Evolutionary conservation across 371 early-diverging fungal species (phyloP).

Genomic region (Saksenaea oblongispora): DNA sequence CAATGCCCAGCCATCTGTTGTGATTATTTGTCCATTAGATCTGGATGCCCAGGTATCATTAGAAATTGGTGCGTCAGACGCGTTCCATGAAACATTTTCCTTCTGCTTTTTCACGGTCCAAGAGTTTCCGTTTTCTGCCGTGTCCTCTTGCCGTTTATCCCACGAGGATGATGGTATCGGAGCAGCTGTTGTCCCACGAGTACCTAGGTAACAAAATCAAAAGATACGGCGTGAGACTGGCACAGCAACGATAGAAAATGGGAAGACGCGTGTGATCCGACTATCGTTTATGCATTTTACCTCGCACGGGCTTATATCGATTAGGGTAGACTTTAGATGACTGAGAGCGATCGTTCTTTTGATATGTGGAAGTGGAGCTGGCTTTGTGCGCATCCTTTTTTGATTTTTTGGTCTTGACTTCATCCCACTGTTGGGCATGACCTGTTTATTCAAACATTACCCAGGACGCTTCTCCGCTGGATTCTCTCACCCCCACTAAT

Average conservation of each 20-base stretch:
- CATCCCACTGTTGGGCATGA: conserved; percentile 10
- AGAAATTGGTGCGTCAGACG: background rate
- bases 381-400: conserved; percentile 24
- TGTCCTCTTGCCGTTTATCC: background rate
- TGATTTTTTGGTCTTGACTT: conserved; percentile 43
- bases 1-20: background rate
- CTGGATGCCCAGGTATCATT: background rate
- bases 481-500: conserved; percentile 81
- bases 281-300: background rate
- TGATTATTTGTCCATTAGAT: background rate
- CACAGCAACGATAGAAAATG: background rate
- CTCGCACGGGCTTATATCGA: background rate
- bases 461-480: background rate
- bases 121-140: background rate
- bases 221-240: background rate
- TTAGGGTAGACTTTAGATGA: conserved; percentile 9
- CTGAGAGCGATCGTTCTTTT: conserved; percentile 9
- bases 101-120: background rate
- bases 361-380: conserved; percentile 4
- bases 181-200: background rate
- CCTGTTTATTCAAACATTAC: conserved; percentile 1
- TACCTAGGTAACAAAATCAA: background rate
- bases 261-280: conserved; percentile 15
- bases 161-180: background rate
- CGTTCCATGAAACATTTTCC: background rate